Evolutionary conservation across 179 eudicot species (phyloP), one percentile per base, ranked within the genome.

Genomic region (Beta macrorhiza): DNA sequence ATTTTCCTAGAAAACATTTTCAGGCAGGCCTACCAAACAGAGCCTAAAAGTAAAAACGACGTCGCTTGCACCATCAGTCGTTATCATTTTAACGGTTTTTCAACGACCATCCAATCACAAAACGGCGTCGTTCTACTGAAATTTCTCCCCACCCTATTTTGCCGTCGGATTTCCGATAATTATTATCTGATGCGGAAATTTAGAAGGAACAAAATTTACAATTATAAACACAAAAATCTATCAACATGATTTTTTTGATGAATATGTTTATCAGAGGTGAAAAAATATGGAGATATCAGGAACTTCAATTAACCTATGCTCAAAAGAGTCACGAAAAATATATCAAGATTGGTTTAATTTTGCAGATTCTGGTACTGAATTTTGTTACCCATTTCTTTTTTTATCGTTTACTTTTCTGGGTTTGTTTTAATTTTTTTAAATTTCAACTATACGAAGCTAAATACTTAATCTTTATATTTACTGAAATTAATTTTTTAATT

Each of bases 261-360:
- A 16, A 61, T 29, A 52, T 52, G 15, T 19, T n/a, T 25, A 0
- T 12, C 5, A 9, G 19, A 49, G 16, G 51, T 7, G 29, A 17
- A 52, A 22, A 25, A 62, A 73, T 37, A 90, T 92, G 96, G 93
- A 89, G 82, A 87, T 83, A 17, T 73, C 76, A 49, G 72, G 89
- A 2, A 82, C 77, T 65, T 53, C 86, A 49, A 80, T 72, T 51
- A 79, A 78, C 78, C 71, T 81, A 7, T 87, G 89, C 22, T 83
- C 91, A 0, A 88, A 86, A 72, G 91, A 91, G n/a, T 72, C 88
- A 12, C 83, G 75, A 70, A 84, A 85, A 75, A 67, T 89, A 51
- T 92, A 92, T 78, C 90, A 88, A 65, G 82, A 87, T 9, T 92
- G 92, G 97, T 92, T 92, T 88, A 77, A 80, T 78, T 82, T 80